Conservation (phyloP, 306 rosid species). For the Acacia melanoxylon region DNA sequence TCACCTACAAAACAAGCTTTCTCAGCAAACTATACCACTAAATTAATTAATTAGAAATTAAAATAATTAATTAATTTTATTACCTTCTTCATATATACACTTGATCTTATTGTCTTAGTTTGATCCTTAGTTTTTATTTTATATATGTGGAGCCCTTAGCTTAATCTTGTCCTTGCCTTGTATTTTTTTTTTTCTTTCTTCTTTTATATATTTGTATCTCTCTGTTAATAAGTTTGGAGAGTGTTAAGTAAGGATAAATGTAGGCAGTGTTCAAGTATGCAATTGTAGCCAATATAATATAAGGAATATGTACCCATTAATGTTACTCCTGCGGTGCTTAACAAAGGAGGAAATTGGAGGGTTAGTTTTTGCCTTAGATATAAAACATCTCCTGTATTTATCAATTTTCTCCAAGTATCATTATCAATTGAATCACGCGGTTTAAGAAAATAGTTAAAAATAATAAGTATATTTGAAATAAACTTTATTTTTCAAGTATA, state of each 20-base stretch:
- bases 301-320: background rate
- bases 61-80: background rate
- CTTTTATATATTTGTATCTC: background rate
- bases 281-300: constrained; percentile 19
- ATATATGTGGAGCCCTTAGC: background rate
- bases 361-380: no score
- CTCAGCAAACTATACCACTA: constrained; percentile 24
- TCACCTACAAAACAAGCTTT: constrained; percentile 53
- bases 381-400: no score
- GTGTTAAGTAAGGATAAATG: background rate
- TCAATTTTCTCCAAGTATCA: no score
- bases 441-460: no score
- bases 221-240: constrained; percentile 7
- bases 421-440: no score
- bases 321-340: background rate
- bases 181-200: background rate
- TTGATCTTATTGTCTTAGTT: background rate
- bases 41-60: background rate
- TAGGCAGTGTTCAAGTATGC: background rate
- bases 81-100: background rate
- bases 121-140: background rate
- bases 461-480: no score
- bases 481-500: no score
- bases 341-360: no score
- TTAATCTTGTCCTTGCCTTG: background rate